A percentile compares a stretch with the other conserved stretches of the same genome.
Conservation (phyloP, 1,284 basidiomycete species). For the Boletus smithii region DNA sequence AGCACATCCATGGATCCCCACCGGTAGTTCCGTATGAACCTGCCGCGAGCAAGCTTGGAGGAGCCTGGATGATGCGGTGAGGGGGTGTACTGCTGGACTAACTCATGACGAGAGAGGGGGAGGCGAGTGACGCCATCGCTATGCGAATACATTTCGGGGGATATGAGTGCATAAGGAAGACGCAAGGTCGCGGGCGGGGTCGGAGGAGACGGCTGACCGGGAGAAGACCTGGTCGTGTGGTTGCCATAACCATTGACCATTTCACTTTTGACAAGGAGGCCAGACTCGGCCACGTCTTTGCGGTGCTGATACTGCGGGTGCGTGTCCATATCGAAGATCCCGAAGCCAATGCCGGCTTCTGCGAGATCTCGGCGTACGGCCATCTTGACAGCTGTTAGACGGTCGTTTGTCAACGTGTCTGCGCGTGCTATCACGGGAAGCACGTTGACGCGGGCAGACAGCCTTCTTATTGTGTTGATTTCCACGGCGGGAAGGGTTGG, state of each 20-base stretch:
- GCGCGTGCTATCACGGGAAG: slow-evolving; percentile 92
- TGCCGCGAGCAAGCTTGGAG: slow-evolving; percentile 53
- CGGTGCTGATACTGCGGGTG: slow-evolving; percentile 48
- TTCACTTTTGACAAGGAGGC: slow-evolving; percentile 41
- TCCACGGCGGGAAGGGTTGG: slow-evolving; percentile 72
- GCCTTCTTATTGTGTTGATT: slow-evolving; percentile 84
- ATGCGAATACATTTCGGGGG: slow-evolving; percentile 77
- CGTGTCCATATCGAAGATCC: slow-evolving; percentile 72
- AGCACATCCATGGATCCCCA: slow-evolving; percentile 79
- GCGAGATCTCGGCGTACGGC: slow-evolving; percentile 75
- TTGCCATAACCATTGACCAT: slow-evolving; percentile 46
- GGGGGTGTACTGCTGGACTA: slow-evolving; percentile 67
- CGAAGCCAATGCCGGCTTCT: slow-evolving; percentile 78
- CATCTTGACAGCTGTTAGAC: slow-evolving; percentile 69
- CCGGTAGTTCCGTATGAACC: slow-evolving; percentile 66
- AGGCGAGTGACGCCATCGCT: slow-evolving; percentile 67
- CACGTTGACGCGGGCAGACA: slow-evolving; percentile 91
- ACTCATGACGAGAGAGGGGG: slow-evolving; percentile 57
- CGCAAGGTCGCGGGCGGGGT: slow-evolving; percentile 58
- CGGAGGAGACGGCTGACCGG: slow-evolving; percentile 52
- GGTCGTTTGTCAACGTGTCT: slow-evolving; percentile 89
- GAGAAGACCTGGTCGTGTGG: slow-evolving; percentile 48
- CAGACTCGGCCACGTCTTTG: slow-evolving; percentile 39
- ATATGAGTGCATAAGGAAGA: slow-evolving; percentile 73
- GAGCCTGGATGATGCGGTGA: slow-evolving; percentile 39